Base-by-base conservation (phyloP, 345 rosid genomes). In the Eucalyptus marginata region DNA sequence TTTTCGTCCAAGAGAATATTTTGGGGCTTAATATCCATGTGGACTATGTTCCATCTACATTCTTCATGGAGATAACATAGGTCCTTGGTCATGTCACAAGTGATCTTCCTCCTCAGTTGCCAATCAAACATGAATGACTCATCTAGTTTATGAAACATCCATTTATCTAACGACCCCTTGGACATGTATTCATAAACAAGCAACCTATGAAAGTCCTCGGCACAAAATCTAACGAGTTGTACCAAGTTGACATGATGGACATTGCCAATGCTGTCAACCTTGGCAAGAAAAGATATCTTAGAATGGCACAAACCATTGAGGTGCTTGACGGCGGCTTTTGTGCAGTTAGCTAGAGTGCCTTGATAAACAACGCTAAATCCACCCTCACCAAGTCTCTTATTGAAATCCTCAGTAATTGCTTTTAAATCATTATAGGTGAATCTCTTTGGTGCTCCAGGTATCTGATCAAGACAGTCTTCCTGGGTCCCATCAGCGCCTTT, bases 161-260 rank as follows among this genome's bases (percentile, higher is more conserved):
- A 89, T 51, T 68, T 86, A 52, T 86, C 90, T 10, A 86, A 44
- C 6, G 89, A 91, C 15, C 92, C 90, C 49, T 89, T 87, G 14
- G 88, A 33, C 91, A 93, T 92, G 89, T 83, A 89, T 49, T 89
- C 88, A 59, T 89, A 89, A 9, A 86, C 86, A 16, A 89, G 90
- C 43, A 89, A 15, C 66, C 58, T 22, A 31, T 64, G 59, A 62
- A 58, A 59, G 7, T 86, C 86, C 25, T 89, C 66, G 2, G 86
- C 90, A 49, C 88, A 86, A 50, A 49, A 89, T 62, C 86, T 86
- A 2, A 89, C 5, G 8, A 86, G 50, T 51, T 51, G 86, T 44
- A 86, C 90, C 68, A 89, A 40, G 88, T 86, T 89, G 11, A 89
- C 86, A 27, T 64, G 44, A 64, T 89, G 88, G 62, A 84, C 50